Percentiles rank a stretch among this genome's conserved stretches.
Conservation (phyloP, 2,329 filamentous ascomycete species). For the Cladosporium oxysporum region DNA sequence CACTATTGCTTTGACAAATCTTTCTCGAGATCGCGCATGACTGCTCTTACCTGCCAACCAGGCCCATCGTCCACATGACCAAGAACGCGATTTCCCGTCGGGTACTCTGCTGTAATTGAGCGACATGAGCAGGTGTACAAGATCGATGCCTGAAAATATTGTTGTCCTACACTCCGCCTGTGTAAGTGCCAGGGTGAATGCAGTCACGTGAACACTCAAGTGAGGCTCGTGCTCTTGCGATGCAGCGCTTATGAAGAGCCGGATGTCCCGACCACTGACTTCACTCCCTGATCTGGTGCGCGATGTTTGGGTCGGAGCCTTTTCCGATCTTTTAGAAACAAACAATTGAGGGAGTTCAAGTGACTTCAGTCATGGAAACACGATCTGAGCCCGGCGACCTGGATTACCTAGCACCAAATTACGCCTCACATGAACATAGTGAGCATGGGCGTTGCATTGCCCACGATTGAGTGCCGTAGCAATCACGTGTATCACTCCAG, state of each 20-base stretch:
- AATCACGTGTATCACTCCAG: background rate
- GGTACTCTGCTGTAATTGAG: background rate
- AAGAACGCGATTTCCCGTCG: background rate
- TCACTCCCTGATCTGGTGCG: background rate
- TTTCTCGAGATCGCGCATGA: background rate
- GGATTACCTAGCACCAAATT: background rate
- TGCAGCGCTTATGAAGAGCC: background rate
- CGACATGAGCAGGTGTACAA: background rate
- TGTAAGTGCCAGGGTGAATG: background rate
- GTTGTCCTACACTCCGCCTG: background rate
- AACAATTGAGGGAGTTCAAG: background rate
- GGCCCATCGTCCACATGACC: background rate
- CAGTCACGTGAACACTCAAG: background rate
- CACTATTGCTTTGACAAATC: background rate
- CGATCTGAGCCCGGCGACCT: constrained; percentile 6
- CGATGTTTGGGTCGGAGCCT: background rate
- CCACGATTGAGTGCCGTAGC: background rate
- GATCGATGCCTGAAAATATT: background rate
- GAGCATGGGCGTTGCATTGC: constrained; percentile 5
- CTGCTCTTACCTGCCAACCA: background rate
- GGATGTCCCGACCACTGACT: background rate
- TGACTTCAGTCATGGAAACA: background rate
- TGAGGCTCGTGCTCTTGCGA: background rate
- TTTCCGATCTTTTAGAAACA: background rate
- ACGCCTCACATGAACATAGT: background rate